Conservation (phyloP, 352 stramenopile species). For the Globisporangium barbulae region DNA sequence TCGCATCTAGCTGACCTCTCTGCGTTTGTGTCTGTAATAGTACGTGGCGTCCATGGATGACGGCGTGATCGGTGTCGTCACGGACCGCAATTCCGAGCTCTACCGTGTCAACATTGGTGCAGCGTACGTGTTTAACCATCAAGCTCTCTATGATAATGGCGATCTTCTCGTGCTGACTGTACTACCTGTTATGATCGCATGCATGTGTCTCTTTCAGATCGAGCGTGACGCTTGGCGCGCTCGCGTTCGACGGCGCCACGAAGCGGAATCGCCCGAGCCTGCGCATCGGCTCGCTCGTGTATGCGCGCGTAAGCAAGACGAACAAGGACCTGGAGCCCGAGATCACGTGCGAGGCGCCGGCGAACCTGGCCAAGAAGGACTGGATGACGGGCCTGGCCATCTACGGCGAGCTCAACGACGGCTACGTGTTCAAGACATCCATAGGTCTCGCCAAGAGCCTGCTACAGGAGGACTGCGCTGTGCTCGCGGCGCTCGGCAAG, state of each 20-base stretch:
- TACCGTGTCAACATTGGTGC: slow-evolving; percentile 95
- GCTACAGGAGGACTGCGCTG: slow-evolving; percentile 65
- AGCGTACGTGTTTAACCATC: slow-evolving; percentile 50
- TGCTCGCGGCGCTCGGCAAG: slow-evolving; percentile 84
- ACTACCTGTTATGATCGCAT: not conserved
- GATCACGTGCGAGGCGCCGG: slow-evolving; percentile 92
- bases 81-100: slow-evolving; percentile 91
- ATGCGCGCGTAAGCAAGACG: slow-evolving; percentile 90
- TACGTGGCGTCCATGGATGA: slow-evolving; percentile 85
- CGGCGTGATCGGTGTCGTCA: slow-evolving; percentile 93
- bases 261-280: slow-evolving; percentile 96
- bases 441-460: slow-evolving; percentile 72
- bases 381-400: slow-evolving; percentile 98
- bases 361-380: slow-evolving; percentile 92
- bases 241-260: slow-evolving; percentile 97
- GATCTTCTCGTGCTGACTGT: slow-evolving; percentile 4
- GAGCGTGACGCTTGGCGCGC: slow-evolving; percentile 55
- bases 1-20: not conserved
- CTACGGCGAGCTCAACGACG: slow-evolving; percentile 94
- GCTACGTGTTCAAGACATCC: slow-evolving; percentile 88
- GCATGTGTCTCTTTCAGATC: slow-evolving; percentile 33
- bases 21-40: slow-evolving; percentile 24
- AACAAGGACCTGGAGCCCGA: slow-evolving; percentile 90
- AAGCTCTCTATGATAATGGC: not conserved
- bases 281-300: slow-evolving; percentile 91